phyloP scores from a whole-genome alignment of 2,329 filamentous ascomycete species.

The Aspergillus luchuensis region DNA sequence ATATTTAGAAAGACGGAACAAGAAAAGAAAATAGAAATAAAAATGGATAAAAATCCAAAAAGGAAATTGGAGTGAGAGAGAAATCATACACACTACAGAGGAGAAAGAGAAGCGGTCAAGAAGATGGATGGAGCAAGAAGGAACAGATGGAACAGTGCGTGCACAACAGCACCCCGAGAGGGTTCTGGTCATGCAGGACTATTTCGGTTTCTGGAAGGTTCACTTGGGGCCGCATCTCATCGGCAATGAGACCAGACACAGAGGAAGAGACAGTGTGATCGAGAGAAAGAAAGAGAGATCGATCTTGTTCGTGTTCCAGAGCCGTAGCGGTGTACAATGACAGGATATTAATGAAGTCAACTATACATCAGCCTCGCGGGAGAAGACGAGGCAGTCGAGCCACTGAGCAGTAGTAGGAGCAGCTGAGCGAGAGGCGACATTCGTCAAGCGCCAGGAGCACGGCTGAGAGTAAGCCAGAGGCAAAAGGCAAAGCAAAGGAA shows the following conservation, averaged over 20 bases:
- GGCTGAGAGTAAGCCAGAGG: not conserved
- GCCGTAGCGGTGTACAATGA: slow-evolving; percentile 7
- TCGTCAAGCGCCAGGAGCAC: no score
- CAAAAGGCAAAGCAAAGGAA: not conserved
- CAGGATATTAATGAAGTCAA: slow-evolving; percentile 2
- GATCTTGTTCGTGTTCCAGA: not conserved
- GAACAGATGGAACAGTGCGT: not conserved
- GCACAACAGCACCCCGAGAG: not conserved
- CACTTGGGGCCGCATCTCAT: not conserved
- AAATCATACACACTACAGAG: no score
- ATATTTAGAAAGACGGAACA: no score
- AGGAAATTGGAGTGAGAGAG: slow-evolving; percentile 5
- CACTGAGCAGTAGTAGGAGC: not conserved
- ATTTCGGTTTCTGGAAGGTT: slow-evolving; percentile 8
- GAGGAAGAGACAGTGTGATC: not conserved
- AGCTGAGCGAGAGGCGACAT: not conserved
- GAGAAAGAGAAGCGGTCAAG: slow-evolving; percentile 18
- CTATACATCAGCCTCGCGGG: slow-evolving; percentile 1
- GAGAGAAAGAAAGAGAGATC: not conserved
- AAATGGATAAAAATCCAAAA: not conserved
- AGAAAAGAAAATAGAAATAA: not conserved
- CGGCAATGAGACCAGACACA: not conserved
- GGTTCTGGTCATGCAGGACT: not conserved
- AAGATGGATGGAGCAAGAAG: not conserved
- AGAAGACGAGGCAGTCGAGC: not conserved